Evolutionary conservation across 2,329 filamentous ascomycete species (phyloP).

Genomic region (Aspergillus amoenus): DNA sequence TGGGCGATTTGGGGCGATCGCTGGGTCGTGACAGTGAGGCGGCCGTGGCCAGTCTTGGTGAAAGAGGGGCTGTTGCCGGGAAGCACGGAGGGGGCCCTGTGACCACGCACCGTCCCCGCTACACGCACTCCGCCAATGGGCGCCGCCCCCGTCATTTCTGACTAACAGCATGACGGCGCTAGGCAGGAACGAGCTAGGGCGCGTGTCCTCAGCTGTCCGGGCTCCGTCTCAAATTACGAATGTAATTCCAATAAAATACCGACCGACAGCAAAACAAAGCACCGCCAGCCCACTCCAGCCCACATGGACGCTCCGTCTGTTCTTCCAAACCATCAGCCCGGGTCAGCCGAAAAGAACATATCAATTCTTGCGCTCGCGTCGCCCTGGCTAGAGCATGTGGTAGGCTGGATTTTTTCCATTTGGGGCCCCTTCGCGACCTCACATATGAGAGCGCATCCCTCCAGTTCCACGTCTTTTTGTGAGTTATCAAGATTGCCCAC

Average conservation of each 20-base stretch:
- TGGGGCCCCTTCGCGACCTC: background rate
- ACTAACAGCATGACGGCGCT: slow-evolving; percentile 19
- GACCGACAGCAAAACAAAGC: slow-evolving; percentile 17
- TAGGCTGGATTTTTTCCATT: background rate
- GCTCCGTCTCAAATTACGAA: slow-evolving; percentile 14
- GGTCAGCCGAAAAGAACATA: slow-evolving; percentile 25
- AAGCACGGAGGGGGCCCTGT: slow-evolving; percentile 21
- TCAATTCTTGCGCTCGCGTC: slow-evolving; percentile 6
- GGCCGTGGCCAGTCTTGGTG: slow-evolving; percentile 22
- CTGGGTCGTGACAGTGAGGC: slow-evolving; percentile 26
- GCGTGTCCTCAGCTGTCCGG: slow-evolving; percentile 10
- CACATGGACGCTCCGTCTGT: slow-evolving; percentile 23
- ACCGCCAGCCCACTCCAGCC: slow-evolving; percentile 23
- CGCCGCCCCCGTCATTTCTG: slow-evolving; percentile 14
- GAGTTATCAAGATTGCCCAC: background rate
- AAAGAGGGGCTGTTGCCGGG: slow-evolving; percentile 20
- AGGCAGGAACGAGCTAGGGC: slow-evolving; percentile 15
- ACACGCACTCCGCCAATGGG: slow-evolving; percentile 14
- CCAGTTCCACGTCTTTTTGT: background rate
- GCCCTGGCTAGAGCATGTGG: slow-evolving; percentile 12
- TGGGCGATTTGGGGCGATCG: slow-evolving; percentile 22
- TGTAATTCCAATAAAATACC: slow-evolving; percentile 10
- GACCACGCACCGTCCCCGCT: slow-evolving; percentile 20
- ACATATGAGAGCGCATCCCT: background rate
- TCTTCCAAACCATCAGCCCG: slow-evolving; percentile 29